Evolutionary conservation across 176 grass and related monocot genomes (phyloP).

Genomic region (Oryza glaberrima): DNA sequence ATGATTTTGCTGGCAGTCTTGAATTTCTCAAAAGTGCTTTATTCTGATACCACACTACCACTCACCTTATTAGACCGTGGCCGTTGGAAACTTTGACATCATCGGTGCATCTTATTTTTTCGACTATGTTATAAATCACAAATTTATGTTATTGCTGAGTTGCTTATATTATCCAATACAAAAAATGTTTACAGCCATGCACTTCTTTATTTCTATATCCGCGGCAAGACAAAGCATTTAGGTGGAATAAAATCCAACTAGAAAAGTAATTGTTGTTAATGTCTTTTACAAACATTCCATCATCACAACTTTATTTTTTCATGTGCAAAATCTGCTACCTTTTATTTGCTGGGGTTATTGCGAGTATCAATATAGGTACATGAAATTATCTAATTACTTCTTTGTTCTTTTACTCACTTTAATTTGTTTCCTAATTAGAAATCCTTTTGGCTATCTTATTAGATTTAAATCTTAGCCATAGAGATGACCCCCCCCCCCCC

Average conservation of each 20-base stretch:
- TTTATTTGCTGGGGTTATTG: conserved; percentile 7
- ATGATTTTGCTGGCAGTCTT: neutral
- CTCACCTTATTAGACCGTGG: neutral
- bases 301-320: neutral
- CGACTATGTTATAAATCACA: neutral
- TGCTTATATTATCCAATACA: neutral
- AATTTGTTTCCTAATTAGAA: neutral
- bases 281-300: neutral
- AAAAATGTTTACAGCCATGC: too few relatives aligned
- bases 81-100: neutral
- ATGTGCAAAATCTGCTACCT: neutral
- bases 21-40: neutral
- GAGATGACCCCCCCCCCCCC: neutral
- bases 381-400: neutral
- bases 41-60: neutral
- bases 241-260: neutral
- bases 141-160: neutral
- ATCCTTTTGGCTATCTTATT: neutral
- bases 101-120: neutral
- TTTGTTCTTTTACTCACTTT: neutral
- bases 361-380: neutral
- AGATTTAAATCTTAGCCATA: neutral
- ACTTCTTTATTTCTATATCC: too few relatives aligned
- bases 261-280: neutral
- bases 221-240: neutral